phyloP scores from a whole-genome alignment of 257 asterid species.

The Penstemon davidsonii region DNA sequence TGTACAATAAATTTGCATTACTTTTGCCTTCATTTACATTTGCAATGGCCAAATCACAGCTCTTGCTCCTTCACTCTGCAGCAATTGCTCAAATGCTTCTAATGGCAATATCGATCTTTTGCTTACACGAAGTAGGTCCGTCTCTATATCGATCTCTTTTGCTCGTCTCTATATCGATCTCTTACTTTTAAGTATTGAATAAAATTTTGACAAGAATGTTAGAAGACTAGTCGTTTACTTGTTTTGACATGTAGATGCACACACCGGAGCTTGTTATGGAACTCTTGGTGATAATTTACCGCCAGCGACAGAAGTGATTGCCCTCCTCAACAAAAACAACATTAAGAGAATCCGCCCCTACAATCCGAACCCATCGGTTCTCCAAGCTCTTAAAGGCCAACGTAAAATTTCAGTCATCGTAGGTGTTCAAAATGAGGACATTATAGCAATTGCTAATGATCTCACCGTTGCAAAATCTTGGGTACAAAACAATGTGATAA shows the following conservation, averaged over 20 bases:
- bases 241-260: constrained; percentile 27
- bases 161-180: no score
- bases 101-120: background rate
- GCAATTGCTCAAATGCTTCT: constrained; percentile 9
- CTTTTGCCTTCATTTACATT: background rate
- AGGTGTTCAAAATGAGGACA: constrained; percentile 35
- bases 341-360: constrained; percentile 32
- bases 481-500: constrained; percentile 32
- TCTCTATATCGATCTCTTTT: no score
- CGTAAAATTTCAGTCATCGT: constrained; percentile 27
- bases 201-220: no score
- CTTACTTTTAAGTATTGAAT: no score
- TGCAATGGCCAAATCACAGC: no score
- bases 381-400: constrained; percentile 35
- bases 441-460: constrained; percentile 24
- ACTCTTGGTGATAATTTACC: constrained; percentile 41
- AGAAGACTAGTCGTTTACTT: background rate
- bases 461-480: constrained; percentile 33
- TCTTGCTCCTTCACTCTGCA: background rate
- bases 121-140: background rate
- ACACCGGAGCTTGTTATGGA: constrained; percentile 47
- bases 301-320: constrained; percentile 27
- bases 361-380: constrained; percentile 37
- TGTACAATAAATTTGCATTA: no score
- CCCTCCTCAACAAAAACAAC: constrained; percentile 32